Conservation (phyloP, 1,284 basidiomycete species). For the Ceratobasidium sp. region DNA sequence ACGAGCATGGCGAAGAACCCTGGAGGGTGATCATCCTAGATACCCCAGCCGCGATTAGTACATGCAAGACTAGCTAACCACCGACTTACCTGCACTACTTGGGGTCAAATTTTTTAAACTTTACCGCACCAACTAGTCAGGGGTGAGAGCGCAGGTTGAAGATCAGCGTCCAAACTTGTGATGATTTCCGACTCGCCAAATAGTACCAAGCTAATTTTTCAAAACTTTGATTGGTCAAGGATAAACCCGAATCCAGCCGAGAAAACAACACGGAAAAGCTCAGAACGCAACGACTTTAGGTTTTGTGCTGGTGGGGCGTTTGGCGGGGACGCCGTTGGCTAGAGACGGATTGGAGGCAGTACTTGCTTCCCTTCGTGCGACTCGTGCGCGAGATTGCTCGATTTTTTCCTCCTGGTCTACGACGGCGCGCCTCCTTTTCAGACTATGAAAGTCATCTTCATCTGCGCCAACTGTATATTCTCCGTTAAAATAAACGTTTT, state of each 20-base stretch:
- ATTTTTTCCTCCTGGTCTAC: slow-evolving; percentile 73
- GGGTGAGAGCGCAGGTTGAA: slow-evolving; percentile 3
- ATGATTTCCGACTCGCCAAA: slow-evolving; percentile 7
- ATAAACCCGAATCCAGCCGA: slow-evolving; percentile 16
- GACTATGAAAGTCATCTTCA: slow-evolving; percentile 92
- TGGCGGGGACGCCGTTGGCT: slow-evolving; percentile 30
- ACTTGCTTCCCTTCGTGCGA: slow-evolving; percentile 16
- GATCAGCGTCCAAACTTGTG: slow-evolving; percentile 15
- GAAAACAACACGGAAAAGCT: not conserved
- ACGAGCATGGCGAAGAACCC: slow-evolving; percentile 80
- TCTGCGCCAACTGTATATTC: slow-evolving; percentile 79
- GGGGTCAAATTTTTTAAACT: not conserved
- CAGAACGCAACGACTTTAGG: slow-evolving; percentile 43
- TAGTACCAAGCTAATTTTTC: slow-evolving; percentile 40
- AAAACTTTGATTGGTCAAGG: slow-evolving; percentile 32
- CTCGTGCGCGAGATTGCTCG: slow-evolving; percentile 54
- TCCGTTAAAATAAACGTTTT: slow-evolving; percentile 62
- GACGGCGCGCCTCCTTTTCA: slow-evolving; percentile 73
- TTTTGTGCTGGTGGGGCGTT: slow-evolving; percentile 14
- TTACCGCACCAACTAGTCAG: slow-evolving; percentile 1
- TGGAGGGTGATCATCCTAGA: slow-evolving; percentile 63
- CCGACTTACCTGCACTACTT: slow-evolving; percentile 14
- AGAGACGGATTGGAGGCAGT: slow-evolving; percentile 12
- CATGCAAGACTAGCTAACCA: not conserved
- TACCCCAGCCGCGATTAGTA: not conserved